Base-by-base conservation (phyloP, 352 stramenopile species). In the Thalassiosira livingstoniorum region DNA sequence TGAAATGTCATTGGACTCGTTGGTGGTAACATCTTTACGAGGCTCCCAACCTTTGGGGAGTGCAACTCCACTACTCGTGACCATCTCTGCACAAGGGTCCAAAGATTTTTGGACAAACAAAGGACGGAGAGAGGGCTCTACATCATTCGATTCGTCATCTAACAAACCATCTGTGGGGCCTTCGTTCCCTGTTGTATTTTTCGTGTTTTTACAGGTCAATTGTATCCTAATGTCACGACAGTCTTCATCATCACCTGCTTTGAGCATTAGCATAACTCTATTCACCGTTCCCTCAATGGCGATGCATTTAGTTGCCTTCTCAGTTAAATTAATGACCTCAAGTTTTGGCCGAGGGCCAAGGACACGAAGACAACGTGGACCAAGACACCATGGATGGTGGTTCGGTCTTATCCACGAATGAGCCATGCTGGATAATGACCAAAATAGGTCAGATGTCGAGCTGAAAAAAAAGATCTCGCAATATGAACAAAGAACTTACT, bases 221-320 rank as follows among this genome's bases (percentile, higher is more conserved):
- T 62, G 78, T 34, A 92, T 74, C 51, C 80, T 87, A 21, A 93
- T 54, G 60, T 92, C 66, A 4, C 21, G 53, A 32, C 88, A 94
- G 61, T 77, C 45, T 55, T 93, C 86, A 54, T 79, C 53, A 1
- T 47, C 32, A 21, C 76, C 85, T 21, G 88, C 80, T 65, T 87
- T 23, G 18, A 94, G 51, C 31, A 80, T 82, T 15, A 93, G 80
- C 2, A 93, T 34, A 54, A 92, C 82, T n/a, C 90, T 74, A 79
- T 94, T 94, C 21, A 94, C 82, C 27, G 88, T 93, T n/a, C 90
- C 90, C 79, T 93, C 87, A 47, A 93, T 72, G 23, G 67, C 85
- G 29, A 84, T 90, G 25, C 82, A 78, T 60, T 81, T 75, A 35
- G 83, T 88, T n/a, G 75, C 27, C 25, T 54, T 13, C 4, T 89